These are phyloP conservation scores for Ogataea pini DNA, from an alignment of 805 yeast genomes.

Conservation along the genomic window DNA sequence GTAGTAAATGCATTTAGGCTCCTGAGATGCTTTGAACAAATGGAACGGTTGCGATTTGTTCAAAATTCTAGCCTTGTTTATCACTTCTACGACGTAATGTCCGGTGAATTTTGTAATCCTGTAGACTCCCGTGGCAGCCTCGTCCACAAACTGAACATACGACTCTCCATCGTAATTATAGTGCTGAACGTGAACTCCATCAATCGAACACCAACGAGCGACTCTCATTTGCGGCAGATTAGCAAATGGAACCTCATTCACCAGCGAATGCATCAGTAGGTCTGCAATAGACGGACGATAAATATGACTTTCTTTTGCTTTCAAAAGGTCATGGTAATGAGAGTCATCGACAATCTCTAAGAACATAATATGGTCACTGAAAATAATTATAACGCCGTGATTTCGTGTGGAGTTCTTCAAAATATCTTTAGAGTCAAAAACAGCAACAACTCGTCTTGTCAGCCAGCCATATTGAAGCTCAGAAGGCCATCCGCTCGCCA, in stretches of 20 bases:
- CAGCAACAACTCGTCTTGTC: constrained; percentile 79
- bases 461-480: constrained; percentile 89
- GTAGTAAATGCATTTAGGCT: constrained; percentile 45
- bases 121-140: constrained; percentile 26
- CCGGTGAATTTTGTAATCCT: constrained; percentile 29
- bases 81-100: constrained; percentile 50
- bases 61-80: constrained; percentile 70
- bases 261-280: constrained; percentile 83
- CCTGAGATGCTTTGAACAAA: constrained; percentile 56
- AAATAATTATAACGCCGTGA: constrained; percentile 65
- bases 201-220: constrained; percentile 63
- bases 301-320: constrained; percentile 20
- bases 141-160: constrained; percentile 31
- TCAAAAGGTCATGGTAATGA: constrained; percentile 33
- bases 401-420: constrained; percentile 32
- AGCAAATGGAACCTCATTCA: constrained; percentile 75
- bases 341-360: constrained; percentile 52
- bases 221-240: constrained; percentile 72
- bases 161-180: constrained; percentile 35
- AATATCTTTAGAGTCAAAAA: constrained; percentile 44
- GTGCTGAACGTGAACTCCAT: constrained; percentile 52
- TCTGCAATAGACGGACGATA: constrained; percentile 68
- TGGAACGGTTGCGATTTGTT: constrained; percentile 86
- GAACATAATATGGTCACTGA: constrained; percentile 77
- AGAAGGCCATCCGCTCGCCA: constrained; percentile 85